Evolutionary conservation across 129 eudicot genomes (phyloP), one percentile per base, ranked within the genome.

Genomic region (Lonicera japonica): DNA sequence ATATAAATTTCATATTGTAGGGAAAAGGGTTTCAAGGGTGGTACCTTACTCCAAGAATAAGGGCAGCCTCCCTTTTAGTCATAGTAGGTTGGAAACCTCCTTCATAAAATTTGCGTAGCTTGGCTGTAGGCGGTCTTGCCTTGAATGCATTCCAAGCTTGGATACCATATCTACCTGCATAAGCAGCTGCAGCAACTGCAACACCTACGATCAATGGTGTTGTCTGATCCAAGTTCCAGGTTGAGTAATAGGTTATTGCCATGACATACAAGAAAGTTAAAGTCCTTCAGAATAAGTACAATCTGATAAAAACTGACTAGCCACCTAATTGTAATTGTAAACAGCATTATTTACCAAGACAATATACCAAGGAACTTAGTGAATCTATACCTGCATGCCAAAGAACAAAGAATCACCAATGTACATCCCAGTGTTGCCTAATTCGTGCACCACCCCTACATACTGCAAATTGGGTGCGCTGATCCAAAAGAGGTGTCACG

Each of bases 11-110:
- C 50, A n/a, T 16, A 40, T 54, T 4, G 5, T 11, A 56, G n/a
- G 13, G 5, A 70, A 68, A 55, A 21, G 46, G 56, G 19, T 21
- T 23, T 29, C 4, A 17, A 23, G 21, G 23, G 18, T 70, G 23
- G 18, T 70, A 87, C 97, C 95, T 87, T 61, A 87, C 82, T 40
- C 97, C 96, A 73, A 91, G 97, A 73, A 91, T 83, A 29, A 87
- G 95, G 17, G 97, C 87, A 8, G 95, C 95, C 77, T 91, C 97
- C 58, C 97, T 80, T 67, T 81, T 79, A n/a, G 94, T 91, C 97
- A 91, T 87, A 47, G 73, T 72, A 25, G 80, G 86, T 63, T 87
- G 94, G 36, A 91, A 91, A 66, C 97, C 97, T 3, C 97, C 97
- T 70, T 82, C 86, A 57, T 87, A 87, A 47, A 91, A 91, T 70